Base-by-base conservation (phyloP, 768 basidiomycete species). In the Boletus subcaerulescens region DNA sequence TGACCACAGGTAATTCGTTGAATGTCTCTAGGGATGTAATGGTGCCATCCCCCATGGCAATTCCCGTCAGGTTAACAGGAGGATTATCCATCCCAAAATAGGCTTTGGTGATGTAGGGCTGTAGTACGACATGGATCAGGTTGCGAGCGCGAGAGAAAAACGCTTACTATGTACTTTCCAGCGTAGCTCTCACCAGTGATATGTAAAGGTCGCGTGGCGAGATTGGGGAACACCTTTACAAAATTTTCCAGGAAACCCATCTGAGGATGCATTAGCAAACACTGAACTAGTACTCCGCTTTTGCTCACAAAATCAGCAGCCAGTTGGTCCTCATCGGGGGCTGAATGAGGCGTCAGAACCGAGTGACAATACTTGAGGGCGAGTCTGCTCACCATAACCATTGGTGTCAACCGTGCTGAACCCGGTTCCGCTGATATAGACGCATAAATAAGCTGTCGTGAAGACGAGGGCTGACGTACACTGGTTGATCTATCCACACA, bases 131-230 rank as follows among this genome's bases (percentile, higher is more conserved):
- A 42, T 5, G 13, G 12, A 47, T 6, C 33, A 15, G 14, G 17
- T 15, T 14, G n/a, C 3, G 8, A 5, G 18, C 26, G 26, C 26
- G 13, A 35, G 3, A 32, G 83, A 85, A 26, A 22, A 22, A 43
- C 7, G 67, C 81, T 55, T 59, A 82, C 82, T 45, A 89, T 88
- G 59, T 83, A 88, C 46, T 74, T 78, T 24, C 87, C 87, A 20
- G 88, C 81, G 68, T 89, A 89, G 63, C 84, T 86, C 69, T 89
- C 88, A 4, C 88, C 88, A 0, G 83, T 83, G n/a, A 91, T 63
- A 65, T 84, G 71, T 45, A 89, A 72, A 17, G 88, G 87, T 26
- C 89, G 80, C 3, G 73, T 81, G 17, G 80, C 80, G 18, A 89
- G 74, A 59, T 76, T 77, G 3, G 88, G 89, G 65, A 90, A 90